phyloP scores from a whole-genome alignment of 495 filamentous ascomycete species.

The Trichocladium uniseriatum region DNA sequence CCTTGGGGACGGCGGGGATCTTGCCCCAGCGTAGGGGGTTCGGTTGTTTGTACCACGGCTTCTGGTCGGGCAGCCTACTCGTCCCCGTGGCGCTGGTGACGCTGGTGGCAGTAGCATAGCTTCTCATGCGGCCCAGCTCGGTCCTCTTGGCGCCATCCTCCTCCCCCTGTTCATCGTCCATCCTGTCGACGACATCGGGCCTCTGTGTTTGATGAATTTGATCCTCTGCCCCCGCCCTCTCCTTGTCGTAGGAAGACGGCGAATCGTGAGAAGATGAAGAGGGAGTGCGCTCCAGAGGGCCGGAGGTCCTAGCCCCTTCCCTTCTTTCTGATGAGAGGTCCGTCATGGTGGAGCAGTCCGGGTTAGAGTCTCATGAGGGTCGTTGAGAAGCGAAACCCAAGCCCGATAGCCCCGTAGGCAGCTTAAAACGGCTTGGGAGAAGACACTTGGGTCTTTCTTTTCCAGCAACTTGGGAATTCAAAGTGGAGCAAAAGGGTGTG shows the following conservation, averaged over 20 bases:
- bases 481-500: not conserved
- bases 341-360: not conserved
- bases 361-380: not conserved
- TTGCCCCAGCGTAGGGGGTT: constrained; percentile 56
- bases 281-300: constrained; percentile 2
- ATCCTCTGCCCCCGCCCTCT: constrained; percentile 9
- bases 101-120: constrained; percentile 38
- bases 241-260: constrained; percentile 3
- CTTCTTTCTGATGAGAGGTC: constrained; percentile 1
- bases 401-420: too few species aligned
- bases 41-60: constrained; percentile 49
- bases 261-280: constrained; percentile 4
- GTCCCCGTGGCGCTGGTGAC: constrained; percentile 23
- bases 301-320: not conserved
- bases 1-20: constrained; percentile 51
- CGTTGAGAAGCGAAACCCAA: too few species aligned
- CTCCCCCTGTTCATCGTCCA: constrained; percentile 6
- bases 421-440: too few species aligned
- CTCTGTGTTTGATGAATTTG: not conserved
- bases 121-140: constrained; percentile 35
- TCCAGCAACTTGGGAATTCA: not conserved
- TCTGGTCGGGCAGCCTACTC: constrained; percentile 29
- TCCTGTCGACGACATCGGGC: not conserved
- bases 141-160: constrained; percentile 12
- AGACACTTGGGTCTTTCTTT: too few species aligned